Percentiles rank a stretch among this genome's conserved stretches.
These are phyloP conservation scores for Rhizoclosmatium globosum DNA, from an alignment of 192 early-diverging fungal genomes.

Conservation along the genomic window DNA sequence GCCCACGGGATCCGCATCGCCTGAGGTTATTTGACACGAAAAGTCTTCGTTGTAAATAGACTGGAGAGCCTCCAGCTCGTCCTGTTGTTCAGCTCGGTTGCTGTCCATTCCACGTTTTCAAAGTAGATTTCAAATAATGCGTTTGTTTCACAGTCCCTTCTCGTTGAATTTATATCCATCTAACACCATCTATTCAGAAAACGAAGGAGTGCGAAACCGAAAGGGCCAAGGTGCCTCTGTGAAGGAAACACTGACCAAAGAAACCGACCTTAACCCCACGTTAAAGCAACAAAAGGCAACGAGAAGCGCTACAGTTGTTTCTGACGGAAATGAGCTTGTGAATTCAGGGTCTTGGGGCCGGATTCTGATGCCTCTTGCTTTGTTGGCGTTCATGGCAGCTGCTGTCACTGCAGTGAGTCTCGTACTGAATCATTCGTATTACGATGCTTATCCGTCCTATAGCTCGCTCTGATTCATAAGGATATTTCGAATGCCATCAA, in stretches of 20 bases:
- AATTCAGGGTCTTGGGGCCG: neutral
- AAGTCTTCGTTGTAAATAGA: slow-evolving; percentile 3
- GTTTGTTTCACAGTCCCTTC: neutral
- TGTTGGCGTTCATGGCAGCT: slow-evolving; percentile 8
- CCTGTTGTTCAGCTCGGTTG: slow-evolving; percentile 6
- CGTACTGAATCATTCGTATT: neutral
- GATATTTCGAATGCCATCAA: neutral
- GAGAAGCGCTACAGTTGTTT: neutral
- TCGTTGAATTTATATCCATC: no score
- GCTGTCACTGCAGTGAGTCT: neutral
- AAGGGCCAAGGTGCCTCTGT: neutral
- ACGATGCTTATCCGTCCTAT: neutral
- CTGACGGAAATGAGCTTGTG: slow-evolving; percentile 12
- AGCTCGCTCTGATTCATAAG: neutral
- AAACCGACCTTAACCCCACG: neutral
- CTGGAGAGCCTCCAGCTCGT: slow-evolving; percentile 16
- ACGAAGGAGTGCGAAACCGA: neutral
- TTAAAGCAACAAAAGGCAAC: neutral
- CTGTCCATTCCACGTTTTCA: neutral
- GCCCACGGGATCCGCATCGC: slow-evolving; percentile 2
- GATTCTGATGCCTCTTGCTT: slow-evolving; percentile 19
- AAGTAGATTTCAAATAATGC: neutral
- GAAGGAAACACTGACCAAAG: neutral
- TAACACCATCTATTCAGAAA: neutral
- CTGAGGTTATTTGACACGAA: neutral